Base-by-base conservation (phyloP, 2,329 filamentous ascomycete genomes). In the Xylariaceae sp. region DNA sequence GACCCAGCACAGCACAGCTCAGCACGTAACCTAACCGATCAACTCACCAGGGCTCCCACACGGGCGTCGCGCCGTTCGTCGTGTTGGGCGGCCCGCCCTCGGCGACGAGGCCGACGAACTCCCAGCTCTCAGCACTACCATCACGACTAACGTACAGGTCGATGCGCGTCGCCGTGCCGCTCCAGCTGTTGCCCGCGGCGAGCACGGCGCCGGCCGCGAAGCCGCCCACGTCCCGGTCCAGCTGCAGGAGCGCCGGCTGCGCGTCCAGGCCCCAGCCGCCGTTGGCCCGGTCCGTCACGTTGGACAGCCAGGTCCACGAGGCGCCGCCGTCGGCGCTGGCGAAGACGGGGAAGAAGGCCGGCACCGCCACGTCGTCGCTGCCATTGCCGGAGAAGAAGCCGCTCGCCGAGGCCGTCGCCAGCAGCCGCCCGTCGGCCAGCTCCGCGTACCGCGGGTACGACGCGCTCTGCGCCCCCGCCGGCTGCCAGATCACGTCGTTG, bases 81-180 rank as follows among this genome's bases (percentile, higher is more conserved):
- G 77, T 70, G 1, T 64, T 50, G 2, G 77, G 76, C 29, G 64
- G 64, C 10, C 75, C 75, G 25, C 80, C 80, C 5, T 61, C 57
- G 2, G 77, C 78, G 30, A 83, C 69, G 40, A 74, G 68, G 33
- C 71, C 77, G 36, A 82, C 70, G 41, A 83, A 84, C 19, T 71
- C 58, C 80, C 80, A 85, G 2, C 68, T 76, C 14, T 59, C 47
- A 5, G 77, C 80, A n/a, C n/a, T n/a, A 18, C 60, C 57, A 47
- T 84, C 76, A 8, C 52, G 62, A 27, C 69, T 76, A 9, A 77
- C 79, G 46, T 84, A 84, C 4, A 85, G 59, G 40, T 83, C 80
- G 33, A 85, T 79, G 39, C 78, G 65, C 1, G 80, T 83, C 37
- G 65, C 58, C 29, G 68, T 75, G 17, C 80, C 59, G 52, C 82